Evolutionary conservation across 2,329 filamentous ascomycete genomes (phyloP).

Genomic region (Remersonia thermophila): DNA sequence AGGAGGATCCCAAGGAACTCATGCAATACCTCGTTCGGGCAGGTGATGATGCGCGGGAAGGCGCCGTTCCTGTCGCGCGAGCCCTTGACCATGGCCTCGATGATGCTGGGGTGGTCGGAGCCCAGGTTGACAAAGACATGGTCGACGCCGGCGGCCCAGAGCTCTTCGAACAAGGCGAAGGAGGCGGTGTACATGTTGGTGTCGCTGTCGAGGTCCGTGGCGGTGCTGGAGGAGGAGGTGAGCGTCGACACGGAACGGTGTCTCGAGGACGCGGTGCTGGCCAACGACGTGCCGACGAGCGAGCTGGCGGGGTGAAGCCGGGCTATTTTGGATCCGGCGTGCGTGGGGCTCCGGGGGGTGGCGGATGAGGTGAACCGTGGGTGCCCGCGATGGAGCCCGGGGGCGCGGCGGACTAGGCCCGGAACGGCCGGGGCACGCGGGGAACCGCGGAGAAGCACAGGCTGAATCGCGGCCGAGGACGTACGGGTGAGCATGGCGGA

Average conservation of each 20-base stretch:
- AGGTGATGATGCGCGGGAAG: conserved; percentile 59
- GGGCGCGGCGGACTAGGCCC: no score
- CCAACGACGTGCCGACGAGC: background rate
- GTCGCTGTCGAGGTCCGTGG: background rate
- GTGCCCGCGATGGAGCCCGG: no score
- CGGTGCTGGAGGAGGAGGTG: background rate
- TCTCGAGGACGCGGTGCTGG: background rate
- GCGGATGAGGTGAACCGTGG: no score
- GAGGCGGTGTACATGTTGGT: conserved; percentile 56
- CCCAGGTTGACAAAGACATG: conserved; percentile 50
- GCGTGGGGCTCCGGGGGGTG: no score
- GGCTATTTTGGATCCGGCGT: no score
- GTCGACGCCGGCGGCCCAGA: conserved; percentile 56
- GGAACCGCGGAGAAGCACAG: no score
- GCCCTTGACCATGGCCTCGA: conserved; percentile 64
- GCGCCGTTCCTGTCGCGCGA: conserved; percentile 47
- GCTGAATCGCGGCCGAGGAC: no score
- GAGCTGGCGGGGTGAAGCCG: no score
- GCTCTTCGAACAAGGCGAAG: conserved; percentile 70
- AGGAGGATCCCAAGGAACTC: no score
- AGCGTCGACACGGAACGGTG: conserved; percentile 5
- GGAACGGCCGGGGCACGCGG: no score
- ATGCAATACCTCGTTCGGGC: conserved; percentile 53
- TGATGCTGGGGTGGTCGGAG: conserved; percentile 55
- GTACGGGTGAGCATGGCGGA: no score